Evolutionary conservation across 192 early-diverging fungal species (phyloP).

Genomic region (Coemansia sp.): DNA sequence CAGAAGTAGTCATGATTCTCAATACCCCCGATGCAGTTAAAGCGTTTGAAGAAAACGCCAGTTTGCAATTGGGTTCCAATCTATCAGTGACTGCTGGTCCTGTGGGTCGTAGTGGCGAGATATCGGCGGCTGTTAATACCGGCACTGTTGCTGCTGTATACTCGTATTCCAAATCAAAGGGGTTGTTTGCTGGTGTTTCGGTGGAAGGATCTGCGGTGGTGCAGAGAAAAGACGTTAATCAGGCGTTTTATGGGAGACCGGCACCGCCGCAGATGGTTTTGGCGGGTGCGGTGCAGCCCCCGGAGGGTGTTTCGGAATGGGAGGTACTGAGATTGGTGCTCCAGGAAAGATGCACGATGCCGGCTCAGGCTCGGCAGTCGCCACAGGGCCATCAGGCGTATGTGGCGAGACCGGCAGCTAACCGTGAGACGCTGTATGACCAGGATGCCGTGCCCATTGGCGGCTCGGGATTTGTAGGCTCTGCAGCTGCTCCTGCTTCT

Average conservation of each 20-base stretch:
- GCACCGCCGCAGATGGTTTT: conserved; percentile 85
- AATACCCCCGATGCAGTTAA: conserved; percentile 82
- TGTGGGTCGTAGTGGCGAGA: conserved; percentile 83
- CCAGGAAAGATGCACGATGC: conserved; percentile 48
- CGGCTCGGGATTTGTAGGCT: background rate
- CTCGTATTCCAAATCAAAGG: conserved; percentile 91
- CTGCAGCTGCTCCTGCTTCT: background rate
- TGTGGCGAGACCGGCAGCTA: background rate
- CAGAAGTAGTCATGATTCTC: conserved; percentile 88
- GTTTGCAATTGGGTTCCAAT: conserved; percentile 85
- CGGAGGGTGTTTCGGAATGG: conserved; percentile 55
- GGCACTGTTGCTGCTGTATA: conserved; percentile 84
- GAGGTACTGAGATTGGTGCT: conserved; percentile 45
- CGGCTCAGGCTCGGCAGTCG: conserved; percentile 12
- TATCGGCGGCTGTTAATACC: conserved; percentile 67
- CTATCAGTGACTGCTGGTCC: conserved; percentile 87
- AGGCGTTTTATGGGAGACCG: conserved; percentile 76
- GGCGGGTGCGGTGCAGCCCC: conserved; percentile 70
- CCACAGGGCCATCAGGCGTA: conserved; percentile 8
- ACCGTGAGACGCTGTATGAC: conserved; percentile 46
- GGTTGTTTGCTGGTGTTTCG: conserved; percentile 90
- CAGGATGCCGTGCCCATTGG: conserved; percentile 27
- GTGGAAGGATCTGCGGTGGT: conserved; percentile 87
- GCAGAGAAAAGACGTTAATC: conserved; percentile 85
- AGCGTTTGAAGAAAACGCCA: conserved; percentile 81